Evolutionary conservation across 1,284 basidiomycete genomes (phyloP), one percentile per base, ranked within the genome.

Genomic region (Cystobasidiaceae sp.): DNA sequence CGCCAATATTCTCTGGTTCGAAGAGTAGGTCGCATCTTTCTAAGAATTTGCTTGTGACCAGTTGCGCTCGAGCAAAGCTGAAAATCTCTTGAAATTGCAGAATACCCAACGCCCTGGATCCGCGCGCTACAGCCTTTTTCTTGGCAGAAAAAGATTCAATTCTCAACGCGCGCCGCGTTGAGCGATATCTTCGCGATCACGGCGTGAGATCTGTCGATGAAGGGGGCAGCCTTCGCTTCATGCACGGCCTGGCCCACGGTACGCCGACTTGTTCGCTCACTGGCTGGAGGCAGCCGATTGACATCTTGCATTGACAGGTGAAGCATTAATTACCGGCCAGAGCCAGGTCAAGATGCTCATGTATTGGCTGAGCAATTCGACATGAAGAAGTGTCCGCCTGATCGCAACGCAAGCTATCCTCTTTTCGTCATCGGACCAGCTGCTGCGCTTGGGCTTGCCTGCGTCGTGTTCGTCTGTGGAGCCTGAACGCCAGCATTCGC

Each of bases 1-100:
- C 15, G 67, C 87, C n/a, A 94, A 94, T 74, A 86, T 88, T 5
- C 80, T 94, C 13, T 93, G 88, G 83, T 87, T 85, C 67, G 88
- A 91, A 75, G 88, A 93, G 71, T 55, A 25, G 25, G 49, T 37
- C 23, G 1, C 11, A 15, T 17, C 33, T 4, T 56, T 4, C 25
- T 4, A 27, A n/a, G 21, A 19, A 39, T 5, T 51, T 13, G 28
- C 23, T 33, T 34, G 15, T 30, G 21, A 63, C 17, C 39, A 5
- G 7, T 21, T 33, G 13, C 27, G 4, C 3, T 15, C 3, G 17
- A 4, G 9, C 23, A 11, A n/a, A 49, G 25, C 44, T 45, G 28
- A 59, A 13, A 11, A 8, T 46, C 17, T 9, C 23, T 32, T 2
- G 23, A 4, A 13, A 44, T 34, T 17, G 4, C 27, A 66, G 54